phyloP scores from a whole-genome alignment of 2,329 filamentous ascomycete genomes.

The Metarhizium anisopliae region DNA sequence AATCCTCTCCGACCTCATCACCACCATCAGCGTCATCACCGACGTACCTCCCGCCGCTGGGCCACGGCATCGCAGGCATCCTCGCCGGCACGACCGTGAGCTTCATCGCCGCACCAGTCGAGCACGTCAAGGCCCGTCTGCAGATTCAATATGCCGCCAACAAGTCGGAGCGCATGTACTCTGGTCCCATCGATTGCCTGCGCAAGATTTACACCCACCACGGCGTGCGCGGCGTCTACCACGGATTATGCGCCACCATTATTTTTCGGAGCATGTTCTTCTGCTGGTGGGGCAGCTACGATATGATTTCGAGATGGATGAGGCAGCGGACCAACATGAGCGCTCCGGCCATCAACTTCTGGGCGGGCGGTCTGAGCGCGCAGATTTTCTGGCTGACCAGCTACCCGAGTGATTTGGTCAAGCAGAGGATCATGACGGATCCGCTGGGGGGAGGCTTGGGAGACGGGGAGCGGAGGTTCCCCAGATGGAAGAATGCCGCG shows the following conservation, averaged over 20 bases:
- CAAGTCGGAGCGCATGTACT: slow-evolving; percentile 72
- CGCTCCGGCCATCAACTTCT: slow-evolving; percentile 83
- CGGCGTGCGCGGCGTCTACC: slow-evolving; percentile 74
- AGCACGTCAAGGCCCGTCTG: slow-evolving; percentile 88
- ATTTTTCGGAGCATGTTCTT: slow-evolving; percentile 92
- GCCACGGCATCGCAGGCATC: slow-evolving; percentile 81
- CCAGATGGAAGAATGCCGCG: slow-evolving; percentile 72
- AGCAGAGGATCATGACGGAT: slow-evolving; percentile 97
- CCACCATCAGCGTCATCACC: slow-evolving; percentile 13
- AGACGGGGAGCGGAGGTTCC: slow-evolving; percentile 61
- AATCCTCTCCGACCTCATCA: slow-evolving; percentile 12
- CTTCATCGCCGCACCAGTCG: slow-evolving; percentile 86
- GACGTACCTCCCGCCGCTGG: slow-evolving; percentile 58
- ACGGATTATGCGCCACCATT: slow-evolving; percentile 75
- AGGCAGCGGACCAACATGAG: slow-evolving; percentile 59
- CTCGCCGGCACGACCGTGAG: slow-evolving; percentile 83
- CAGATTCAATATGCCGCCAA: slow-evolving; percentile 86
- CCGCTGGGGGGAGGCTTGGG: slow-evolving; percentile 62
- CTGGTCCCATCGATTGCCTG: slow-evolving; percentile 77
- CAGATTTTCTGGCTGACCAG: slow-evolving; percentile 92
- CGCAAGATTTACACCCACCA: slow-evolving; percentile 61
- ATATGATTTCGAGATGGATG: slow-evolving; percentile 65
- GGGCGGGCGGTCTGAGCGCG: slow-evolving; percentile 87
- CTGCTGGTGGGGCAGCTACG: slow-evolving; percentile 97
- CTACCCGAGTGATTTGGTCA: slow-evolving; percentile 88